Base-by-base conservation (phyloP, 345 rosid genomes). In the Punica granatum region DNA sequence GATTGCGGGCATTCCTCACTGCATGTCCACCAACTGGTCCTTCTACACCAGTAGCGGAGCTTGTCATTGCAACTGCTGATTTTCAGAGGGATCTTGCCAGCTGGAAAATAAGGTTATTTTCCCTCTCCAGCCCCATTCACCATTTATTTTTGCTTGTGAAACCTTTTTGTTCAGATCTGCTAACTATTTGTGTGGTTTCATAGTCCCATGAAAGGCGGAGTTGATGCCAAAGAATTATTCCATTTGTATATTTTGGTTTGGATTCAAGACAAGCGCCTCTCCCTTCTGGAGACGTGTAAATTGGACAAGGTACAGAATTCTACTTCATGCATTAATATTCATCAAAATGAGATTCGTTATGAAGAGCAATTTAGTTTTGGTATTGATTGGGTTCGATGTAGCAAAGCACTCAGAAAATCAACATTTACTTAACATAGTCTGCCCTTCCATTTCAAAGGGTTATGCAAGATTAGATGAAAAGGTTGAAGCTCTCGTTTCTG, bases 1-100 rank as follows among this genome's bases (percentile, higher is more conserved):
- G 99, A 83, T 81, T 94, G 76, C 85, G 89, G 48, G 82, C 92
- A 67, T 94, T 94, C 70, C 91, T 94, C 34, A 85, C 90, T 67
- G 90, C 99, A 49, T 91, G 95, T 65, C 99, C 99, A 12, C 99
- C 99, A 71, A 76, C 98, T 33, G 92, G 99, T 66, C 99, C 99
- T 69, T 85, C 96, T 60, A 85, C 85, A 67, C 88, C 86, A 63
- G 97, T 94, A 60, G 88, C 87, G 46, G 97, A 94, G 77, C 97
- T 94, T 67, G 91, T 94, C 65, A 79, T 91, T 76, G 99, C 97
- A 65, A 85, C 97, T 60, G 86, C 93, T 48, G 99, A 94, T 82
- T 94, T 94, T 83, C 96, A 94, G 76, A 85, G 88, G 72, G 99
- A 94, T 73, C 90, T 94, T 77, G 76, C 86, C 72, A 77, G 79